Evolutionary conservation across 140 eudicot species (phyloP).

Genomic region (Erigeron philadelphicus): DNA sequence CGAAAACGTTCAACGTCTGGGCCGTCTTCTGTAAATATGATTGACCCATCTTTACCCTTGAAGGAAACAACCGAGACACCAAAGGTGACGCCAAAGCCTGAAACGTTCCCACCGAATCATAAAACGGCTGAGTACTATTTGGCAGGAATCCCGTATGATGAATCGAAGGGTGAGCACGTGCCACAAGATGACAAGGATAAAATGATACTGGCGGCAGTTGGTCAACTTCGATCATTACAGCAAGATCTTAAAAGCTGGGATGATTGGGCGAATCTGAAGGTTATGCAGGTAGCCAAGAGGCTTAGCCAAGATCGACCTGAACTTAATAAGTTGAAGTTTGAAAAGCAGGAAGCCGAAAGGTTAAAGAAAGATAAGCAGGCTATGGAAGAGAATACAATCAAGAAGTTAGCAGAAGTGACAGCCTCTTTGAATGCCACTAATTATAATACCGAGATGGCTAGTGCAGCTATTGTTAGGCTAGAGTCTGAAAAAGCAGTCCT

Average conservation of each 20-base stretch:
- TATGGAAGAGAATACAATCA: slow-evolving; percentile 41
- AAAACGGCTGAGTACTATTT: slow-evolving; percentile 25
- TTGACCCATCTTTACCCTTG: slow-evolving; percentile 11
- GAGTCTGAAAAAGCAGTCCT: slow-evolving; percentile 40
- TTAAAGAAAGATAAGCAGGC: slow-evolving; percentile 34
- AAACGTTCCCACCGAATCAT: slow-evolving; percentile 1
- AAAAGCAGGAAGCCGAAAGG: slow-evolving; percentile 51
- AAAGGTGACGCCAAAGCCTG: slow-evolving; percentile 15
- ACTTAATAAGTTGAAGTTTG: slow-evolving; percentile 47
- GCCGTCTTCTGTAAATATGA: slow-evolving; percentile 32
- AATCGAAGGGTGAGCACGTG: slow-evolving; percentile 32
- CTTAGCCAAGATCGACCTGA: slow-evolving; percentile 50
- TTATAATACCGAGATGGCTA: slow-evolving; percentile 37
- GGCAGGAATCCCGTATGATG: slow-evolving; percentile 48
- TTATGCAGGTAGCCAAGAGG: slow-evolving; percentile 60
- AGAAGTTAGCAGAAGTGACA: slow-evolving; percentile 54
- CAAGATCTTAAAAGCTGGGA: slow-evolving; percentile 49
- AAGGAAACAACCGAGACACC: slow-evolving; percentile 26
- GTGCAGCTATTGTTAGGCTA: slow-evolving; percentile 32
- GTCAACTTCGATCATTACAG: slow-evolving; percentile 31
- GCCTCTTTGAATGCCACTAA: slow-evolving; percentile 33
- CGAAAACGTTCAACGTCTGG: slow-evolving; percentile 26
- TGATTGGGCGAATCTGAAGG: slow-evolving; percentile 55
- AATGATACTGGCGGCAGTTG: slow-evolving; percentile 26
- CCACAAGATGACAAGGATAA: slow-evolving; percentile 45